Percentiles rank a stretch among this genome's conserved stretches.
Conservation (phyloP, 306 rosid genomes). For the Argentina anserina region DNA sequence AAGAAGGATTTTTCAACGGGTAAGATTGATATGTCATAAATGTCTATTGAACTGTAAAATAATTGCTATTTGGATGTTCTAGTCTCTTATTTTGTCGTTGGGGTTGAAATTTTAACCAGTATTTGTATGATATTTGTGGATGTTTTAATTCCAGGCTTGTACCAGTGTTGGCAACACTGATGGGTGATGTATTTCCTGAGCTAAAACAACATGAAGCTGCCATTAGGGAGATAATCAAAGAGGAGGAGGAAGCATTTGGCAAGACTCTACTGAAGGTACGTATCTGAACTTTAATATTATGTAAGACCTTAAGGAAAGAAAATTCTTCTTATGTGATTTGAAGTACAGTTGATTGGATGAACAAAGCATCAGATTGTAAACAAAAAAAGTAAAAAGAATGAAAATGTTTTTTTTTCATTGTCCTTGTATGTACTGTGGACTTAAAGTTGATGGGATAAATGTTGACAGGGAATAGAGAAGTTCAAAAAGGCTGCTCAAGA, state of each 20-base stretch:
- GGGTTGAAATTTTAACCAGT: background rate
- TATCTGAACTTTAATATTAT: background rate
- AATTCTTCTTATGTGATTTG: background rate
- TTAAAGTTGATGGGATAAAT: slow-evolving; percentile 12
- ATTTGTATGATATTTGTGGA: slow-evolving; percentile 1
- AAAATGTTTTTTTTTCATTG: background rate
- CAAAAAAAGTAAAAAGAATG: background rate
- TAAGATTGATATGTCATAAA: slow-evolving; percentile 36
- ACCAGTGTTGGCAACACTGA: slow-evolving; percentile 48
- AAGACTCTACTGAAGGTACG: slow-evolving; percentile 87
- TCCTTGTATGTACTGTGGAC: background rate
- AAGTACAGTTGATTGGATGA: background rate
- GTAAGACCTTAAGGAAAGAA: background rate
- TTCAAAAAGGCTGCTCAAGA: slow-evolving; percentile 81
- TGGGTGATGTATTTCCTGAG: slow-evolving; percentile 88
- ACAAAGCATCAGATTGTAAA: background rate
- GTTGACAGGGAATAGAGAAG: slow-evolving; percentile 80
- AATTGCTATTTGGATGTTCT: background rate
- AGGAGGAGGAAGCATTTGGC: slow-evolving; percentile 96
- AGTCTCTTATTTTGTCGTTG: background rate
- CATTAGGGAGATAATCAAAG: slow-evolving; percentile 65
- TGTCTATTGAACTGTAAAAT: background rate
- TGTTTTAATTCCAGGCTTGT: slow-evolving; percentile 62
- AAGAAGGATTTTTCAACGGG: slow-evolving; percentile 92
- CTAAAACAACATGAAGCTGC: slow-evolving; percentile 59